Evolutionary conservation across 306 rosid genomes (phyloP).

Genomic region (Arachis hypogaea): DNA sequence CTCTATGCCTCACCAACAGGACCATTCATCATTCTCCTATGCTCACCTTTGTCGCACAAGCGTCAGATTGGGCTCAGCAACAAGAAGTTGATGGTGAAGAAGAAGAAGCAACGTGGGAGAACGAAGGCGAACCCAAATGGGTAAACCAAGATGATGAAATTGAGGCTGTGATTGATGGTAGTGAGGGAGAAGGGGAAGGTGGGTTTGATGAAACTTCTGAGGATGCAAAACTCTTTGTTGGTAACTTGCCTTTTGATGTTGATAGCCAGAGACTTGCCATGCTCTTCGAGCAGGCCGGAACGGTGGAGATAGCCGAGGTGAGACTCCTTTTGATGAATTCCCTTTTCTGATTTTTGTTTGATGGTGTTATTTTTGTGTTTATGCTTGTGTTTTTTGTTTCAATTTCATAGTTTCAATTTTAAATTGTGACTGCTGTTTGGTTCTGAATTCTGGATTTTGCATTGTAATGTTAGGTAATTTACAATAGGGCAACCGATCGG

Average conservation of each 20-base stretch:
- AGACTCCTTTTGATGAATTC: slow-evolving; percentile 1
- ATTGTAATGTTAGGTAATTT: slow-evolving; percentile 67
- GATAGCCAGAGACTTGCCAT: slow-evolving; percentile 73
- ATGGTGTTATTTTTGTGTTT: neutral
- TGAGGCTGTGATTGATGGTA: slow-evolving; percentile 39
- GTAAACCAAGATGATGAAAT: slow-evolving; percentile 50
- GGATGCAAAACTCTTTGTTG: slow-evolving; percentile 81
- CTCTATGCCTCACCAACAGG: slow-evolving; percentile 42
- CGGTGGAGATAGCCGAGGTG: slow-evolving; percentile 90
- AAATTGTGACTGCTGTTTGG: neutral
- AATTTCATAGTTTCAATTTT: neutral
- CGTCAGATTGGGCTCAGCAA: slow-evolving; percentile 81
- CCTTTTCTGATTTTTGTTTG: neutral
- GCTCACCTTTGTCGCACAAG: slow-evolving; percentile 67
- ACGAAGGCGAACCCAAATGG: slow-evolving; percentile 47
- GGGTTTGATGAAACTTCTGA: slow-evolving; percentile 60
- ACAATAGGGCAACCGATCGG: slow-evolving; percentile 74
- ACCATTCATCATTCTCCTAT: slow-evolving; percentile 48
- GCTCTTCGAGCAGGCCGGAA: slow-evolving; percentile 77
- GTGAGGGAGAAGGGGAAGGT: slow-evolving; percentile 50
- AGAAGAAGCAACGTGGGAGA: slow-evolving; percentile 50
- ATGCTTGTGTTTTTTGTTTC: neutral
- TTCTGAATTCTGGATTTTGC: slow-evolving; percentile 1
- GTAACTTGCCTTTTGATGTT: slow-evolving; percentile 84
- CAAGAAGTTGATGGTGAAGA: slow-evolving; percentile 51